Base-by-base conservation (phyloP, 331 rosid genomes). In the Quercus tomentella region DNA sequence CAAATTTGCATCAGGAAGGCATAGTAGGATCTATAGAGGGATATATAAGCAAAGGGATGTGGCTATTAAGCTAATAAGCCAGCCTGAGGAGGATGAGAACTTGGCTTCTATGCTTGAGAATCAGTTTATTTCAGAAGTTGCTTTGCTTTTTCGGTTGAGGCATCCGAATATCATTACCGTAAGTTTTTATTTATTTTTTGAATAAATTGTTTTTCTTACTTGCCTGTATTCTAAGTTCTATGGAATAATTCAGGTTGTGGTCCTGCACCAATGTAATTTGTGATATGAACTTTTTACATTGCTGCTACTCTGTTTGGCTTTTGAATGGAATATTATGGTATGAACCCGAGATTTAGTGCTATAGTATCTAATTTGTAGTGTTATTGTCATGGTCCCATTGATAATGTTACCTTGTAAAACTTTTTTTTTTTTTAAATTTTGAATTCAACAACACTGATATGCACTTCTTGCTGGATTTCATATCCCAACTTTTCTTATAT, bases 161-260 rank as follows among this genome's bases (percentile, higher is more conserved):
- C 99, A 96, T 83, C 95, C 92, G 4, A 93, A 96, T 83, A 93
- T 96, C 84, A 91, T 96, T 86, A 86, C 99, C 70, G 99, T 96
- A 85, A 88, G 93, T 70, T 67, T 69, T 86, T 15, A 71, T 83
- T 56, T 83, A n/a, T n/a, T 55, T 4, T 16, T 4, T n/a, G 17
- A 71, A 51, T 21, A 56, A 33, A 20, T 12, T 49, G 17, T 49
- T 6, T 23, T 71, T 6, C 35, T 0, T n/a, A 11, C 35, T 15
- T 71, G 22, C 75, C 21, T 71, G 57, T 71, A 23, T 71, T 23
- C 25, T 7, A 22, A 18, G 21, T 23, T 49, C 60, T 49, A 22
- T 43, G 72, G 18, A 60, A 23, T 60, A 23, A 22, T 4, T 22
- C 20, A 67, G 49, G 49, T 35, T 17, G 49, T 33, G 60, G 75